Evolutionary conservation across 495 filamentous ascomycete species (phyloP), one percentile per base, ranked within the genome.

Genomic region (Hypoxylon cercidicola): DNA sequence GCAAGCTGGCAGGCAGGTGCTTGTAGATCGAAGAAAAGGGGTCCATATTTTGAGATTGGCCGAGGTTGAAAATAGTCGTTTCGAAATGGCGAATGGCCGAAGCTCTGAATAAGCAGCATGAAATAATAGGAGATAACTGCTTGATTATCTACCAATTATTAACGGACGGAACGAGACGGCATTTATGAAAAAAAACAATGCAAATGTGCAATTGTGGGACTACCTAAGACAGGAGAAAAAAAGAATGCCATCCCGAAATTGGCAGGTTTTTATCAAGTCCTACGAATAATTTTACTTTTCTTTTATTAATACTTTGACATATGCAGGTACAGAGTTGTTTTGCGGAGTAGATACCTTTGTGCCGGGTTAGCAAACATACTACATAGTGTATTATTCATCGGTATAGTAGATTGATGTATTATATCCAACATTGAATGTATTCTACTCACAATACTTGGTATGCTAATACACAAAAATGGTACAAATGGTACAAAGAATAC

Each of bases 21-120:
- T 41, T 41, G 39, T 41, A 6, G 39, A n/a, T 13, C 39, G 15
- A 32, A 48, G 7, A 35, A 13, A 41, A 50, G 23, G 20, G 35
- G 25, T 40, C 64, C 64, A 67, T 67, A 53, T 54, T 67, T 62
- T 10, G 47, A 61, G 18, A 62, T 67, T 61, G 64, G 47, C 58
- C 64, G 58, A 62, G 64, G 64, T 57, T 46, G 48, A 40, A 4
- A 11, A 19, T 40, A 7, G 35, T 28, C 43, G 32, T 2, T 21
- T 34, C 20, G 21, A 16, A 20, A 44, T 51, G 44, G 8, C 13
- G 12, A 32, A 21, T 48, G 12, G 18, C 21, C 8, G 46, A 21
- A n/a, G n/a, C n/a, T 49, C 16, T 32, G 30, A 9, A 49, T 16
- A 15, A 19, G 13, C n/a, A 15, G 18, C 41, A 13, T 19, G 4